phyloP scores from a whole-genome alignment of 106 monocot species.

The Acorus gramineus region DNA sequence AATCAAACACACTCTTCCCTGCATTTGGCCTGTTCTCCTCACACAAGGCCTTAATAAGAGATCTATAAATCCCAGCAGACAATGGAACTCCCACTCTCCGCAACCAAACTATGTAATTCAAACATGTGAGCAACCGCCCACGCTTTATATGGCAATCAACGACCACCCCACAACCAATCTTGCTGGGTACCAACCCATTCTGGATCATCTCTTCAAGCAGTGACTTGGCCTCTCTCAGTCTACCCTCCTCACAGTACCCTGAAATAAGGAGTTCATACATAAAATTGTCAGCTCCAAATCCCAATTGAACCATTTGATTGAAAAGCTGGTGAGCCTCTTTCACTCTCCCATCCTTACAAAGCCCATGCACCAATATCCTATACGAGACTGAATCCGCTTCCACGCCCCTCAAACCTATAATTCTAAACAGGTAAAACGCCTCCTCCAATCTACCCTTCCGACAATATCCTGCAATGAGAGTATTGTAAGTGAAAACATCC shows the following conservation, averaged over 20 bases:
- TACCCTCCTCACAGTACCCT: constrained; percentile 54
- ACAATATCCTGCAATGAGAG: constrained; percentile 68
- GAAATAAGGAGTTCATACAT: constrained; percentile 45
- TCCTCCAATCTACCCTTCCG: constrained; percentile 36
- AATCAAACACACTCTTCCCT: constrained; percentile 40
- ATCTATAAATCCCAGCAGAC: constrained; percentile 25
- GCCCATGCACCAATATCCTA: constrained; percentile 44
- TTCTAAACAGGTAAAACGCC: constrained; percentile 38
- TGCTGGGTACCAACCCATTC: constrained; percentile 29
- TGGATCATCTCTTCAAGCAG: constrained; percentile 51
- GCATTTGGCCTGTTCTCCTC: constrained; percentile 61
- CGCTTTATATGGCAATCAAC: constrained; percentile 39
- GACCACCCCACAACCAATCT: constrained; percentile 30
- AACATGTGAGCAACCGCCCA: constrained; percentile 48
- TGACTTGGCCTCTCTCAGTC: constrained; percentile 34
- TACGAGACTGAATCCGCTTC: constrained; percentile 67
- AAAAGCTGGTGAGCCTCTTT: constrained; percentile 55
- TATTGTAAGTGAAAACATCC: constrained; percentile 81
- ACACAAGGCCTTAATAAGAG: constrained; percentile 38
- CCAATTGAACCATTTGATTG: constrained; percentile 51
- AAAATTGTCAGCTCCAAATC: constrained; percentile 36
- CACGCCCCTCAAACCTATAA: constrained; percentile 55
- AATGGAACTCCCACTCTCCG: constrained; percentile 32
- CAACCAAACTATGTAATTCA: constrained; percentile 55
- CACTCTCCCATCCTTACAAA: constrained; percentile 47